Evolutionary conservation across 2,329 filamentous ascomycete species (phyloP), one percentile per base, ranked within the genome.

Genomic region (Cercospora citrullina): DNA sequence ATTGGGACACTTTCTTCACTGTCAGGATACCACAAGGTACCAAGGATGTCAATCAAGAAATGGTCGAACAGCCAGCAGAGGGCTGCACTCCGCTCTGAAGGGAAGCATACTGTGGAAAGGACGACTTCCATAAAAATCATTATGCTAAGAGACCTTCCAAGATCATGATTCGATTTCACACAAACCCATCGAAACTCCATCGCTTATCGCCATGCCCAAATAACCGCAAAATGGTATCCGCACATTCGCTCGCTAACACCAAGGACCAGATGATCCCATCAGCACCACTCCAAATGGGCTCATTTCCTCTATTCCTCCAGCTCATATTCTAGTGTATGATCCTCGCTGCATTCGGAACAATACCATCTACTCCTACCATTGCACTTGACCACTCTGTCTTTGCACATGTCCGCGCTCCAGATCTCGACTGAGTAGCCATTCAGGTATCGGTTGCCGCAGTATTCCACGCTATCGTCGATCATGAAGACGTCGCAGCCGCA

Each of bases 221-320:
- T 8, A 2, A 55, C 23, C 48, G 48, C 48, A 28, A 55, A 26
- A 10, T 55, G 23, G 23, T 55, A 28, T 55, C 23, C 23, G 9
- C 45, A 23, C 45, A 48, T 7, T 10, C 18, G 45, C 45, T 48
- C 48, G 48, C 48, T 28, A 30, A 55, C 23, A 23, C 23, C 6
- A 28, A 3, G n/a, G 14, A 55, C 48, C 23, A 55, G 16, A 28
- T 23, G 8, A 28, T 55, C 5, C 9, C 48, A 23, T 14, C 23
- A n/a, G 21, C 16, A 55, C 21, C 48, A 28, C 21, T 23, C 7
- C 48, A 0, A 2, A 28, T 96, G 98, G 74, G 7, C 94, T 95
- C 4, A 85, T 4, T 3, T 84, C 81, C 98, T 9, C 45, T 64
- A 72, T 51, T 72, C 70, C 18, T 70, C 68, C 64, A 72, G 26